These are phyloP conservation scores for Nyssa sinensis DNA, from an alignment of 148 eudicot species.

Conservation along the genomic window DNA sequence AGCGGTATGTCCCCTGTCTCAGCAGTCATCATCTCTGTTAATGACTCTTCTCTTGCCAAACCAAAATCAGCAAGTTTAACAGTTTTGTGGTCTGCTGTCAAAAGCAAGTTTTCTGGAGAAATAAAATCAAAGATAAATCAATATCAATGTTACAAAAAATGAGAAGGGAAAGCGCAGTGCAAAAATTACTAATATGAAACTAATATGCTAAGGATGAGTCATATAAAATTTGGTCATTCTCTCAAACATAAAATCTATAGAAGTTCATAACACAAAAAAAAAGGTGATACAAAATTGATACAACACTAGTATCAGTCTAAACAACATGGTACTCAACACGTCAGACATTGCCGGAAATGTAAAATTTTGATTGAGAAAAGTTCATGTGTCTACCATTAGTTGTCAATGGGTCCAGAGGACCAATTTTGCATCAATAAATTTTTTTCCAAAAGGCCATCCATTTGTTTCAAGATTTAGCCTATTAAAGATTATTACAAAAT, in stretches of 20 bases:
- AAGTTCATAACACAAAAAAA: no score
- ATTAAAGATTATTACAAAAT: background rate
- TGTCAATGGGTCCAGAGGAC: background rate
- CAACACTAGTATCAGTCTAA: background rate
- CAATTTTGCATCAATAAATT: background rate
- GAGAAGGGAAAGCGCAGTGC: background rate
- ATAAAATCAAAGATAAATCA: slow-evolving; percentile 1
- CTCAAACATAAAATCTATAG: background rate
- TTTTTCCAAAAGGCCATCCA: background rate
- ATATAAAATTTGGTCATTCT: background rate
- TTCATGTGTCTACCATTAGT: background rate
- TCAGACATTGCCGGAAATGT: background rate
- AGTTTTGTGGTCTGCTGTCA: slow-evolving; percentile 61
- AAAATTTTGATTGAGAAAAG: background rate
- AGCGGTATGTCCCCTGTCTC: slow-evolving; percentile 77
- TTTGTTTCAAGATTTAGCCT: no score
- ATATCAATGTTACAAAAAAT: background rate
- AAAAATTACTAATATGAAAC: no score
- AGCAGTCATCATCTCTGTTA: slow-evolving; percentile 82
- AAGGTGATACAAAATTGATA: background rate
- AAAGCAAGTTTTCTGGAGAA: slow-evolving; percentile 54
- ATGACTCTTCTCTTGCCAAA: slow-evolving; percentile 71
- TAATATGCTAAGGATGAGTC: no score
- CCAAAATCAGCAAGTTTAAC: slow-evolving; percentile 78
- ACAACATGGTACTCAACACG: no score